Conservation (phyloP, 352 stramenopile species). For the Porosira glacialis region DNA sequence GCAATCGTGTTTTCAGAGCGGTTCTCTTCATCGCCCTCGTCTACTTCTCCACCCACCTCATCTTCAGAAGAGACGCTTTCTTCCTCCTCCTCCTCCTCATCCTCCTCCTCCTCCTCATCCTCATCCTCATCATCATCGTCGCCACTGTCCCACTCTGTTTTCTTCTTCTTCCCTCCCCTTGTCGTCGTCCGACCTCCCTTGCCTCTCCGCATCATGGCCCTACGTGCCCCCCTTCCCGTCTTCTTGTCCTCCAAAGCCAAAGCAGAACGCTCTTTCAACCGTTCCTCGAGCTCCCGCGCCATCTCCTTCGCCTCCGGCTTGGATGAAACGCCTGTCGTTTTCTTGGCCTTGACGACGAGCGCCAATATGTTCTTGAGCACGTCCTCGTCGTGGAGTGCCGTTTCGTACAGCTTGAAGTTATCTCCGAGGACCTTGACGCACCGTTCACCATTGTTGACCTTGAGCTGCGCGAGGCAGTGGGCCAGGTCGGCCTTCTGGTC, state of each 20-base stretch:
- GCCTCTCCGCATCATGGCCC: constrained; percentile 77
- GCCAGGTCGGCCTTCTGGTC: constrained; percentile 84
- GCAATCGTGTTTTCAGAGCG: constrained; percentile 2
- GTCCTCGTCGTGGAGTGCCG: constrained; percentile 84
- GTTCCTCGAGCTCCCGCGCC: constrained; percentile 73
- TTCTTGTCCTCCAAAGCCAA: constrained; percentile 67
- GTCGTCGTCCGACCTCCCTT: constrained; percentile 52
- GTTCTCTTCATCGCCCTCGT: constrained; percentile 19
- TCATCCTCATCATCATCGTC: too few relatives aligned
- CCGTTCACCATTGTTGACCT: constrained; percentile 91
- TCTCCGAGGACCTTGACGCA: constrained; percentile 89
- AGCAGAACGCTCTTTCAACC: constrained; percentile 64
- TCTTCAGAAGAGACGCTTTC: constrained; percentile 25
- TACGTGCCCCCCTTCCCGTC: too few relatives aligned
- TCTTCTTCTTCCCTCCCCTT: constrained; percentile 41
- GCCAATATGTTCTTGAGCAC: constrained; percentile 88
- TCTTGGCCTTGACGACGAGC: constrained; percentile 83
- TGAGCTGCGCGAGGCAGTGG: constrained; percentile 91
- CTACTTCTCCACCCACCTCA: constrained; percentile 4
- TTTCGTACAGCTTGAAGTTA: constrained; percentile 87
- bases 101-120: too few relatives aligned
- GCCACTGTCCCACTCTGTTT: constrained; percentile 41
- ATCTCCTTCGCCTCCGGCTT: constrained; percentile 69
- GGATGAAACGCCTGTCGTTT: too few relatives aligned
- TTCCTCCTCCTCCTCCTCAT: too few relatives aligned